Percentiles rank a stretch among this genome's conserved stretches.
These are phyloP conservation scores for Myriosclerotinia curreyana DNA, from an alignment of 2,329 filamentous ascomycete species.

Conservation along the genomic window DNA sequence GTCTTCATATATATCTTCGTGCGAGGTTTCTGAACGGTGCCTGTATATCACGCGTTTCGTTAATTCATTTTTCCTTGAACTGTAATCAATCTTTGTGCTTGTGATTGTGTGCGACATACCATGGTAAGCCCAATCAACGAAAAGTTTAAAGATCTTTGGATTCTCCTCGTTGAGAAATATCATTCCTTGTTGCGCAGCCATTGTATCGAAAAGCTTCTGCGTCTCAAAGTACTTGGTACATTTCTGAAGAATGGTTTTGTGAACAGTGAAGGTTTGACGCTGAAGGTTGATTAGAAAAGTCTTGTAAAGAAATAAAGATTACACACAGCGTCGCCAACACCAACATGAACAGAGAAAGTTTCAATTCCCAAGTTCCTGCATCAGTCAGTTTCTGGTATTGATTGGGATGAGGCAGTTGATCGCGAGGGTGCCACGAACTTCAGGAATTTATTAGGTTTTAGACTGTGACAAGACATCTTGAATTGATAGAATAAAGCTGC, in stretches of 20 bases:
- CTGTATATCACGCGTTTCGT: not conserved
- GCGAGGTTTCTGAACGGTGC: constrained; percentile 18
- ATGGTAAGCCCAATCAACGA: constrained; percentile 26
- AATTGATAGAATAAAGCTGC: no score
- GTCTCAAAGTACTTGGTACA: constrained; percentile 24
- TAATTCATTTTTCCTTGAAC: not conserved
- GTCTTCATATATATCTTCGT: constrained; percentile 10
- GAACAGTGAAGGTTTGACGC: constrained; percentile 24
- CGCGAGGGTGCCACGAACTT: constrained; percentile 9
- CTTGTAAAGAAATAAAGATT: not conserved
- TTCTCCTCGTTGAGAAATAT: constrained; percentile 25
- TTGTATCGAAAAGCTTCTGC: constrained; percentile 12
- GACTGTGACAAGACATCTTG: constrained; percentile 25
- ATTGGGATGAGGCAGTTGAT: not conserved
- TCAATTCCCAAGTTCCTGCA: constrained; percentile 9
- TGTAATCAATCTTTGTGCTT: not conserved
- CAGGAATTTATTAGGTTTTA: constrained; percentile 24
- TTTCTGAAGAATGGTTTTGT: constrained; percentile 25
- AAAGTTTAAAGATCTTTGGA: constrained; percentile 22
- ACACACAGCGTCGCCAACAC: constrained; percentile 11
- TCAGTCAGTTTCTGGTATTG: not conserved
- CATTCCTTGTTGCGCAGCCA: constrained; percentile 19
- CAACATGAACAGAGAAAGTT: constrained; percentile 15
- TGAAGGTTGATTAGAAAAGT: not conserved
- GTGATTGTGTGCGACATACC: not conserved